Percentiles rank a stretch among this genome's conserved stretches.
phyloP scores from a whole-genome alignment of 2,329 filamentous ascomycete genomes.

The Chaetomiaceae sp. region DNA sequence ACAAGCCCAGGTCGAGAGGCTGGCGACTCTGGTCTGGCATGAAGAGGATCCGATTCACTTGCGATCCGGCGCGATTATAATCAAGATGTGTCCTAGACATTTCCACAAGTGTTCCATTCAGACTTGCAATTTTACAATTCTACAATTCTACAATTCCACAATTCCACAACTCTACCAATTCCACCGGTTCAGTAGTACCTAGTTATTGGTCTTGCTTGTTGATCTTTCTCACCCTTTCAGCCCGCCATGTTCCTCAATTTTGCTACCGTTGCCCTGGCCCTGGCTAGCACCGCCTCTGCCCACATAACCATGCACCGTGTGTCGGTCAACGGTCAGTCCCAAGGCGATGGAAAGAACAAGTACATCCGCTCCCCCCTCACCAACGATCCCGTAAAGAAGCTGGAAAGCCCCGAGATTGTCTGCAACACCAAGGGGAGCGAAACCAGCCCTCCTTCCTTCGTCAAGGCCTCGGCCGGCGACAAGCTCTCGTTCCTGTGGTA shows the following conservation, averaged over 20 bases:
- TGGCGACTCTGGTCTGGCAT: neutral
- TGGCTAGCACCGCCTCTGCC: conserved; percentile 37
- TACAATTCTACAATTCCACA: no score
- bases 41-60: neutral
- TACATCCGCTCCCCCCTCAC: conserved; percentile 41
- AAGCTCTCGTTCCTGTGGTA: conserved; percentile 36
- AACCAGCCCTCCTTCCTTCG: conserved; percentile 31
- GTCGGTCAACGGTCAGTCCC: conserved; percentile 44
- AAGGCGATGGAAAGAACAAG: conserved; percentile 37
- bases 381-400: conserved; percentile 33
- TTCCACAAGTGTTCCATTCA: no score
- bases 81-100: no score
- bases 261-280: conserved; percentile 32
- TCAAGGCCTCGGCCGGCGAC: conserved; percentile 33
- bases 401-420: conserved; percentile 33
- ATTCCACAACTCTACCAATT: no score
- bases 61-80: no score
- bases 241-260: conserved; percentile 36
- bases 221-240: no score
- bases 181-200: no score
- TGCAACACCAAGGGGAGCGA: conserved; percentile 38
- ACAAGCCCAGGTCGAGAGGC: neutral
- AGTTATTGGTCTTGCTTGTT: no score
- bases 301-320: conserved; percentile 45
- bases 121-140: no score